These are phyloP conservation scores for Clohesyomyces aquaticus DNA, from an alignment of 495 filamentous ascomycete species.

Conservation along the genomic window DNA sequence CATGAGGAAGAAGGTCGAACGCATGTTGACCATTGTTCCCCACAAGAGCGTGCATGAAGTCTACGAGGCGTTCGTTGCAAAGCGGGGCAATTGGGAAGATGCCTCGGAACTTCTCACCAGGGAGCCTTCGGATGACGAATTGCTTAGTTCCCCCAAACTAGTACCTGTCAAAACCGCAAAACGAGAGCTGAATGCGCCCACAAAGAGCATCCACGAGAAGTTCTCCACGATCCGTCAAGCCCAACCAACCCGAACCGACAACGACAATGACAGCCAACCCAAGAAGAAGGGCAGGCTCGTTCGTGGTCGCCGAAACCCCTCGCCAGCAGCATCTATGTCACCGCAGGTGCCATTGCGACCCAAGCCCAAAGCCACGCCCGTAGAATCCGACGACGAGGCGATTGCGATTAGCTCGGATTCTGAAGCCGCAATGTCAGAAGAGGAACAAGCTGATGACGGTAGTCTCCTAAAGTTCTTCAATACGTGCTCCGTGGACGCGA, in stretches of 20 bases:
- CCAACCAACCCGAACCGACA: background rate
- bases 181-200: conserved; percentile 62
- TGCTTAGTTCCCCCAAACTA: conserved; percentile 2
- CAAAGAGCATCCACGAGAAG: conserved; percentile 62
- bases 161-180: conserved; percentile 49
- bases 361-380: background rate
- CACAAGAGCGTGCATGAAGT: conserved; percentile 55
- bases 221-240: conserved; percentile 53
- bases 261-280: conserved; percentile 15
- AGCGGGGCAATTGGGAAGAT: conserved; percentile 62
- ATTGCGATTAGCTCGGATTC: conserved; percentile 43
- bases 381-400: conserved; percentile 32
- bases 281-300: conserved; percentile 39
- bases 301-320: conserved; percentile 40
- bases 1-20: conserved; percentile 55
- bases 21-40: conserved; percentile 51
- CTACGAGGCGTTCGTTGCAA: conserved; percentile 56
- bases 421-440: conserved; percentile 57
- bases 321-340: conserved; percentile 24
- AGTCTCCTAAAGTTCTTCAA: conserved; percentile 84
- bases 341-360: conserved; percentile 2
- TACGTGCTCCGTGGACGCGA: conserved; percentile 67
- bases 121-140: conserved; percentile 46
- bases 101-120: conserved; percentile 57
- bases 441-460: conserved; percentile 52